phyloP scores from a whole-genome alignment of 441 rosid genomes.

The Arabidopsis lyrata region DNA sequence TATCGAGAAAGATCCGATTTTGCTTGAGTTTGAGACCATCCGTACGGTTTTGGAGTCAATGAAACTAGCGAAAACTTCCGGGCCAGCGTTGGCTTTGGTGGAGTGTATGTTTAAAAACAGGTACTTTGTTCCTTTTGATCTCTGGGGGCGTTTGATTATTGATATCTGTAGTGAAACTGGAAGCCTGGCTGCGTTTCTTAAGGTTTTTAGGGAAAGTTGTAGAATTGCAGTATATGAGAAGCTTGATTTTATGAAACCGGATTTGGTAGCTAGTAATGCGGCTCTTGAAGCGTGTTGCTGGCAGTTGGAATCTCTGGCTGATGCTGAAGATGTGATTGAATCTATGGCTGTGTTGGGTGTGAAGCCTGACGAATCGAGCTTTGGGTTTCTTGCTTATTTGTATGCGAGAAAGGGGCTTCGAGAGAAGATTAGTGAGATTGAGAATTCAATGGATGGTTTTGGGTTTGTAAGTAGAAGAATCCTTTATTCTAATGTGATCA shows the following conservation, averaged over 20 bases:
- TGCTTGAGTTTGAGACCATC: constrained; percentile 64
- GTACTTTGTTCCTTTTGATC: constrained; percentile 73
- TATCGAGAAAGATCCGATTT: constrained; percentile 65
- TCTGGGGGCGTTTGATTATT: constrained; percentile 72
- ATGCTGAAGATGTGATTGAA: constrained; percentile 73
- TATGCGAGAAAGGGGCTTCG: constrained; percentile 70
- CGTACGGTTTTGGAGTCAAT: constrained; percentile 61
- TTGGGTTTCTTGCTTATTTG: constrained; percentile 79
- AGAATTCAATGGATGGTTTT: constrained; percentile 58
- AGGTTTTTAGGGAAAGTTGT: constrained; percentile 72
- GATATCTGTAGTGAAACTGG: constrained; percentile 61
- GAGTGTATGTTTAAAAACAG: constrained; percentile 77
- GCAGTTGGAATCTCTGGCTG: constrained; percentile 60
- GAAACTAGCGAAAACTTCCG: constrained; percentile 59
- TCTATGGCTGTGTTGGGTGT: constrained; percentile 72
- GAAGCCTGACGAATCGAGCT: constrained; percentile 71
- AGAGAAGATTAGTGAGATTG: constrained; percentile 69
- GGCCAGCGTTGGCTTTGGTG: constrained; percentile 84
- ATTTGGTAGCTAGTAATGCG: constrained; percentile 71
- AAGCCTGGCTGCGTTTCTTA: constrained; percentile 54
- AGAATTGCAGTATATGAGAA: constrained; percentile 77
- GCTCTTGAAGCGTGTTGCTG: constrained; percentile 76
- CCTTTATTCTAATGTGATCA: constrained; percentile 61
- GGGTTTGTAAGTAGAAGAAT: constrained; percentile 56
- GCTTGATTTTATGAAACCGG: constrained; percentile 77